Evolutionary conservation across 1,284 basidiomycete genomes (phyloP).

Genomic region (Jaminaea rosea): DNA sequence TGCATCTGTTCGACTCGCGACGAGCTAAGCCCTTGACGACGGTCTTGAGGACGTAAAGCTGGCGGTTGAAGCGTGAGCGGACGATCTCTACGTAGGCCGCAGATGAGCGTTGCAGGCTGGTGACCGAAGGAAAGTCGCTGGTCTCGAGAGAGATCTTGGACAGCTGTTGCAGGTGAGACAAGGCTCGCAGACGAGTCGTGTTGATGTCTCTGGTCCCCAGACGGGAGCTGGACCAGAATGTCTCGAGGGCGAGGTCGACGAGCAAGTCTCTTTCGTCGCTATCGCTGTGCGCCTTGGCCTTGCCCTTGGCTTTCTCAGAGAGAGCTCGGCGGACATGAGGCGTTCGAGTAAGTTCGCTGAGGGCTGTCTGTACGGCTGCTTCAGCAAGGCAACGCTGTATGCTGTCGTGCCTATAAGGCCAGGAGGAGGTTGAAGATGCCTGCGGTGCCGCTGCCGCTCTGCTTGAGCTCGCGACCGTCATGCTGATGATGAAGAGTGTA

Average conservation of each 20-base stretch:
- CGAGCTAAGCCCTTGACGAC: conserved; percentile 39
- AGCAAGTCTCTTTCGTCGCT: too few relatives aligned
- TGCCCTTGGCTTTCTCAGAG: too few relatives aligned
- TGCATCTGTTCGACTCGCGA: conserved; percentile 22
- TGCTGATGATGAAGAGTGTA: neutral
- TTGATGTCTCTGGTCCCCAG: too few relatives aligned
- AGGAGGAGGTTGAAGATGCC: too few relatives aligned
- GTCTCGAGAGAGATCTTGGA: too few relatives aligned
- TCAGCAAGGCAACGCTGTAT: neutral
- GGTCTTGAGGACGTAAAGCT: conserved; percentile 43
- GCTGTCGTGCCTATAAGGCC: neutral
- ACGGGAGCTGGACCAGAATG: too few relatives aligned
- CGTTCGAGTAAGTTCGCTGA: neutral
- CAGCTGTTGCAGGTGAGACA: too few relatives aligned
- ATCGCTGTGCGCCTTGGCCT: neutral
- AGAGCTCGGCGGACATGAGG: neutral
- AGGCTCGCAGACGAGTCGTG: too few relatives aligned
- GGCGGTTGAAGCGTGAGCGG: conserved; percentile 34
- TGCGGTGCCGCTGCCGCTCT: too few relatives aligned
- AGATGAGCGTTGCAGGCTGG: neutral
- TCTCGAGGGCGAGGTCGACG: neutral
- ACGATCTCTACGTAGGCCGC: conserved; percentile 24
- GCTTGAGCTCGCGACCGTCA: neutral
- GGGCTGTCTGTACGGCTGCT: neutral
- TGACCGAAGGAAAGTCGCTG: neutral